Percentiles rank a stretch among this genome's conserved stretches.
These are phyloP conservation scores for Clavariopsis aquatica DNA, from an alignment of 495 filamentous ascomycete species.

Conservation along the genomic window DNA sequence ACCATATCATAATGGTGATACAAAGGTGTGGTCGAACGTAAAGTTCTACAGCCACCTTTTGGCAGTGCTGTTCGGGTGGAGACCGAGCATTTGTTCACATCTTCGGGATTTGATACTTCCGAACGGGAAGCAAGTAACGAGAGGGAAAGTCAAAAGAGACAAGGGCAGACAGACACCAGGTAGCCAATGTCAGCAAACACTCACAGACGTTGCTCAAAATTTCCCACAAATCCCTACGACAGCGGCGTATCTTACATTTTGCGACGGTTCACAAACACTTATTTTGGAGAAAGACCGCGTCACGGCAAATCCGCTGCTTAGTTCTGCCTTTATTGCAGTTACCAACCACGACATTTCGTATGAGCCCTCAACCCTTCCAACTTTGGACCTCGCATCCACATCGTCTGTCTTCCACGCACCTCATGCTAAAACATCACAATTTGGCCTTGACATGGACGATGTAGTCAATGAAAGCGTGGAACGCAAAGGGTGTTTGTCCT, in stretches of 20 bases:
- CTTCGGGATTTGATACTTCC: conserved; percentile 52
- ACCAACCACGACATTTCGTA: conserved; percentile 57
- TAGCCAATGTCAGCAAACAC: neutral
- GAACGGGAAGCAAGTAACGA: conserved; percentile 8
- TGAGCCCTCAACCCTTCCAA: conserved; percentile 11
- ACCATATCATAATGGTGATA: conserved; percentile 54
- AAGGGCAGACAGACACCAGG: neutral
- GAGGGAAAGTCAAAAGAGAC: neutral
- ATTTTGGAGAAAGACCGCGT: conserved; percentile 61
- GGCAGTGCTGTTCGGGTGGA: conserved; percentile 58
- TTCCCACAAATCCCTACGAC: conserved; percentile 50
- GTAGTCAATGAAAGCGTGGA: conserved; percentile 31
- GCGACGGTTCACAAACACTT: conserved; percentile 49
- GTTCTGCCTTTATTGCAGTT: conserved; percentile 54
- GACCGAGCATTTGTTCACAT: conserved; percentile 58
- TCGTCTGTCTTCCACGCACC: conserved; percentile 14
- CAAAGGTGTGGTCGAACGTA: conserved; percentile 41
- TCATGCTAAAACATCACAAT: conserved; percentile 34
- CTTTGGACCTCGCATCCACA: neutral
- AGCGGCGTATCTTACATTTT: conserved; percentile 61
- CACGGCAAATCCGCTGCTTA: conserved; percentile 47
- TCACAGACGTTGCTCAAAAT: conserved; percentile 31
- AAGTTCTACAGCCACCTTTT: conserved; percentile 54
- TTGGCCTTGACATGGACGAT: conserved; percentile 27
- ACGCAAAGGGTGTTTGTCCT: conserved; percentile 26